phyloP scores from a whole-genome alignment of 2,329 filamentous ascomycete genomes.

The Phialophora macrospora region DNA sequence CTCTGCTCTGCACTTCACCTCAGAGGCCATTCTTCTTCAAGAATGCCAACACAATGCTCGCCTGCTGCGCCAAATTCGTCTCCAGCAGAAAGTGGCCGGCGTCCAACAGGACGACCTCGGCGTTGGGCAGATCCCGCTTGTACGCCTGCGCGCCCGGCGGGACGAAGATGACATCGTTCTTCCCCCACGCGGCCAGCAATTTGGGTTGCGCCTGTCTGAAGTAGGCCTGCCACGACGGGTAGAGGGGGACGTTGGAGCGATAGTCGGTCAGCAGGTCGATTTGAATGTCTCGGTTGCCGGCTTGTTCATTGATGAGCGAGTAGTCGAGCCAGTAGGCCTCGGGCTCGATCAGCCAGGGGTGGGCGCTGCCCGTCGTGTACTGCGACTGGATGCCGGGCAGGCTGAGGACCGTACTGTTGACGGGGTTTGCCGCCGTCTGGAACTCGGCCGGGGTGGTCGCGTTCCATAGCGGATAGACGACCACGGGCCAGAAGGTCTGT shows the following conservation, averaged over 20 bases:
- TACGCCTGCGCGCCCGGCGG: constrained; percentile 60
- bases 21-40: constrained; percentile 35
- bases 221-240: constrained; percentile 61
- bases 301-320: constrained; percentile 53
- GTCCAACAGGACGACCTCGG: constrained; percentile 58
- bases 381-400: constrained; percentile 45
- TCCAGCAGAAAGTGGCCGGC: constrained; percentile 61
- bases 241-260: constrained; percentile 57
- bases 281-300: constrained; percentile 58
- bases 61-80: constrained; percentile 47
- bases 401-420: constrained; percentile 46
- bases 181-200: constrained; percentile 62
- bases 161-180: constrained; percentile 56
- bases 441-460: constrained; percentile 40
- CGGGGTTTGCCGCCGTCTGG: constrained; percentile 50
- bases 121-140: constrained; percentile 53
- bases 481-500: constrained; percentile 55
- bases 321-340: constrained; percentile 56
- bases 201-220: constrained; percentile 57
- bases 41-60: constrained; percentile 44
- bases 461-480: constrained; percentile 40
- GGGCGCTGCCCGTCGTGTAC: constrained; percentile 37
- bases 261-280: constrained; percentile 64
- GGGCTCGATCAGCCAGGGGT: constrained; percentile 23
- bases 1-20: not conserved